Evolutionary conservation across 257 asterid species (phyloP).

Genomic region (Solanum bukasovii): DNA sequence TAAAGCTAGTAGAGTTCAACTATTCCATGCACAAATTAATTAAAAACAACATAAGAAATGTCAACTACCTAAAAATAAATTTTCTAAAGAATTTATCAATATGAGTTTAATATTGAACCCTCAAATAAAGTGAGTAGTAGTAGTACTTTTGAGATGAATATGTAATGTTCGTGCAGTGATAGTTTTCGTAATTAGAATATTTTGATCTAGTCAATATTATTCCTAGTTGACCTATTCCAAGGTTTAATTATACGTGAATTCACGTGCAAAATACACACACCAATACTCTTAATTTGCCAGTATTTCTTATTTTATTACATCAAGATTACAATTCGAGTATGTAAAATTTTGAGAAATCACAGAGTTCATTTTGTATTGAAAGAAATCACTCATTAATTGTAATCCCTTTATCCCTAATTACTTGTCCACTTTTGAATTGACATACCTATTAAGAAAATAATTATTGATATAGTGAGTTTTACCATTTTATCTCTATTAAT

Average conservation of each 20-base stretch:
- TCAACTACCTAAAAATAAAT: neutral
- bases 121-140: neutral
- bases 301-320: neutral
- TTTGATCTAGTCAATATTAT: neutral
- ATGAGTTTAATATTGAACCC: neutral
- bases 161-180: neutral
- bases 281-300: neutral
- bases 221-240: neutral
- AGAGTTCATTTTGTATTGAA: neutral
- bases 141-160: neutral
- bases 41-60: neutral
- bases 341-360: neutral
- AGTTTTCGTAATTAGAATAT: neutral
- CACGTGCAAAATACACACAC: neutral
- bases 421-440: no score
- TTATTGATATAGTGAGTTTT: neutral
- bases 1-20: neutral
- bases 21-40: neutral
- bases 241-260: neutral
- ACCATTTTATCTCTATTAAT: no score
- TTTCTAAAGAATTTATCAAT: neutral
- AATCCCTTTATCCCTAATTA: no score
- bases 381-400: neutral
- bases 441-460: no score
- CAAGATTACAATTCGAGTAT: neutral